Evolutionary conservation across 306 rosid genomes (phyloP).

Genomic region (Quercus wislizeni): DNA sequence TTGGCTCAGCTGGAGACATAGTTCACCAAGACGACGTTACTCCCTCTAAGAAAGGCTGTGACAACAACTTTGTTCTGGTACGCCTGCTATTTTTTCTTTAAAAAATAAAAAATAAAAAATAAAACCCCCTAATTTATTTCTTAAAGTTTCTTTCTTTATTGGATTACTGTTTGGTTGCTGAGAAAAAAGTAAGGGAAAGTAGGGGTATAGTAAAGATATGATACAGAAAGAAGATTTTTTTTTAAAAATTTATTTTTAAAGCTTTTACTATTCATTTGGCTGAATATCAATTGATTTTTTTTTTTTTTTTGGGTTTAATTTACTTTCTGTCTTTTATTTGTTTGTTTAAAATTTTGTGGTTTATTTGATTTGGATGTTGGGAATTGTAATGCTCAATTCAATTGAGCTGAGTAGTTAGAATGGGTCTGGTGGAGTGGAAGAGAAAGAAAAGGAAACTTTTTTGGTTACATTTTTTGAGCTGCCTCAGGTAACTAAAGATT

Average conservation of each 20-base stretch:
- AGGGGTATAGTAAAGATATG: constrained; percentile 6
- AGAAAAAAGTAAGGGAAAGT: constrained; percentile 18
- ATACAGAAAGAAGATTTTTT: not conserved
- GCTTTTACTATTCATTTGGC: not conserved
- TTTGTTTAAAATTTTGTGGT: constrained; percentile 7
- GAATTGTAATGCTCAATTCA: constrained; percentile 13
- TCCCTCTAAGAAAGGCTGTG: constrained; percentile 86
- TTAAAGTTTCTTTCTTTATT: not conserved
- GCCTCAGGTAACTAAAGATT: not conserved
- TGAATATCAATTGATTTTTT: not conserved
- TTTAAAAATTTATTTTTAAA: not conserved
- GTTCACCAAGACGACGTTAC: constrained; percentile 83
- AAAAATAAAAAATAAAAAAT: not conserved
- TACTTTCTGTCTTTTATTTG: not conserved
- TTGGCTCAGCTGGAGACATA: constrained; percentile 80
- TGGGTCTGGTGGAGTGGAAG: not conserved
- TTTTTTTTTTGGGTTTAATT: not conserved
- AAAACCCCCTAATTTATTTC: not conserved
- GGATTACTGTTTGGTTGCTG: constrained; percentile 23
- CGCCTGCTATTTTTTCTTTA: not conserved
- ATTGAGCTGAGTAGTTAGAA: not conserved
- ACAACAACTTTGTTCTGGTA: constrained; percentile 93
- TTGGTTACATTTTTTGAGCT: not conserved
- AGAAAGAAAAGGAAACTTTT: not conserved
- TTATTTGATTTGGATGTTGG: constrained; percentile 5